A percentile compares a stretch with the other conserved stretches of the same genome.
phyloP scores from a whole-genome alignment of 495 filamentous ascomycete species.

The Aspergillus carlsbadensis region DNA sequence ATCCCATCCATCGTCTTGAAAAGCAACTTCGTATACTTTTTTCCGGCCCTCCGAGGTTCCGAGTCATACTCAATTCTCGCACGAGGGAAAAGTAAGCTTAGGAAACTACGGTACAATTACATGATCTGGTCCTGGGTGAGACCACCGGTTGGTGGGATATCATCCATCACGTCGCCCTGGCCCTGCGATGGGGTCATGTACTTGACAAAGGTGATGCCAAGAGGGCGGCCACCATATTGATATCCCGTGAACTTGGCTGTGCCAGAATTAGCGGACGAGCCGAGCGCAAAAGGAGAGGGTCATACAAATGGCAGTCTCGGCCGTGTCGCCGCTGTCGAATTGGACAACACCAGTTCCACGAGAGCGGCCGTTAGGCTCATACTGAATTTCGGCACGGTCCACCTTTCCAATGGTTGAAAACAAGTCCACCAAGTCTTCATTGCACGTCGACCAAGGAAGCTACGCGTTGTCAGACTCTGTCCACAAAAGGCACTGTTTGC shows the following conservation, averaged over 20 bases:
- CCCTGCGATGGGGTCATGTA: slow-evolving; percentile 66
- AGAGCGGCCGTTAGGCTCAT: slow-evolving; percentile 93
- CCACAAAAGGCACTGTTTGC: background rate
- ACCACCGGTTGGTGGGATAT: slow-evolving; percentile 63
- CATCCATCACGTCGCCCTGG: slow-evolving; percentile 76
- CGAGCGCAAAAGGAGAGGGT: background rate
- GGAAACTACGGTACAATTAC: slow-evolving; percentile 48
- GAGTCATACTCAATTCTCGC: no score
- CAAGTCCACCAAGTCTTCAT: slow-evolving; percentile 92
- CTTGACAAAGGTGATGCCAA: slow-evolving; percentile 89
- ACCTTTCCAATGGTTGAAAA: slow-evolving; percentile 98
- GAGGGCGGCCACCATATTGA: slow-evolving; percentile 92
- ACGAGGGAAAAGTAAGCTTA: slow-evolving; percentile 6
- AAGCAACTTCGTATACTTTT: slow-evolving; percentile 11
- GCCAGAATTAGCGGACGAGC: slow-evolving; percentile 16
- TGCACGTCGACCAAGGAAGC: slow-evolving; percentile 98
- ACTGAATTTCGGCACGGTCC: slow-evolving; percentile 96
- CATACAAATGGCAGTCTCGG: slow-evolving; percentile 85
- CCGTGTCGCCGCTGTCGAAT: slow-evolving; percentile 79
- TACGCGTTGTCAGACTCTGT: slow-evolving; percentile 33
- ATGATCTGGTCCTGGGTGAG: slow-evolving; percentile 98
- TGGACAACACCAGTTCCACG: slow-evolving; percentile 93
- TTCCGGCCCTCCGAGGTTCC: slow-evolving; percentile 18
- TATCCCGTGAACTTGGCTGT: slow-evolving; percentile 94
- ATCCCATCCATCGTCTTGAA: slow-evolving; percentile 15